Base-by-base conservation (phyloP, 1,284 basidiomycete genomes). In the Puccinia triticina region DNA sequence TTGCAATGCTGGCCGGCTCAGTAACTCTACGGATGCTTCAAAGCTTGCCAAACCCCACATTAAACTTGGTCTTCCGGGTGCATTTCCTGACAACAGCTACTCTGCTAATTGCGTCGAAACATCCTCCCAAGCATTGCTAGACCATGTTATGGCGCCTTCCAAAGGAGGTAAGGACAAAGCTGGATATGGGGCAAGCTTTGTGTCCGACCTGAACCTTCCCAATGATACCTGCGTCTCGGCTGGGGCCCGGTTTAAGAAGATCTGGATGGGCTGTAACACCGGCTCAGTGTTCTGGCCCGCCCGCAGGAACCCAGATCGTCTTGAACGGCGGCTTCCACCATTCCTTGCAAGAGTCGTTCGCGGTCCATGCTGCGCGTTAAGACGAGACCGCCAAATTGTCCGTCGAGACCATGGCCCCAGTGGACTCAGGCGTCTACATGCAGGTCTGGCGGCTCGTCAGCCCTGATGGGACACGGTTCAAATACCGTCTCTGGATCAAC, bases 161-260 rank as follows among this genome's bases (percentile, higher is more conserved):
- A 18, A 43, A 7, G 40, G 40, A 43, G 40, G 40, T 12, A 12
- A 12, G 40, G 40, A 50, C 26, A 77, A 32, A 73, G 48, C 34
- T 8, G 48, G 4, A 26, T 73, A 21, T 37, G 83, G 83, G 77
- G 92, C 92, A 2, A 87, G 87, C 8, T 92, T 92, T 83, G 84
- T 94, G 10, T 88, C 88, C 57, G 92, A 94, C 85, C 89, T 91
- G 66, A 93, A 92, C 72, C 91, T 93, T 71, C 88, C 90, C 11
- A 92, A 93, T 85, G 93, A 93, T 0, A 92, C 93, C 84, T 87
- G 91, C 53, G 92, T 94, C 85, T 92, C 93, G 64, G 91, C 93
- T 10, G 93, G 93, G 64, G 93, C 92, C 0, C 92, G 93, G 86
- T 94, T 94, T 85, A 90, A 93, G 76, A 94, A 94, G 87, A 90